These are phyloP conservation scores for Zoysia matrella DNA, from an alignment of 202 grass and related monocot genomes.

Conservation along the genomic window DNA sequence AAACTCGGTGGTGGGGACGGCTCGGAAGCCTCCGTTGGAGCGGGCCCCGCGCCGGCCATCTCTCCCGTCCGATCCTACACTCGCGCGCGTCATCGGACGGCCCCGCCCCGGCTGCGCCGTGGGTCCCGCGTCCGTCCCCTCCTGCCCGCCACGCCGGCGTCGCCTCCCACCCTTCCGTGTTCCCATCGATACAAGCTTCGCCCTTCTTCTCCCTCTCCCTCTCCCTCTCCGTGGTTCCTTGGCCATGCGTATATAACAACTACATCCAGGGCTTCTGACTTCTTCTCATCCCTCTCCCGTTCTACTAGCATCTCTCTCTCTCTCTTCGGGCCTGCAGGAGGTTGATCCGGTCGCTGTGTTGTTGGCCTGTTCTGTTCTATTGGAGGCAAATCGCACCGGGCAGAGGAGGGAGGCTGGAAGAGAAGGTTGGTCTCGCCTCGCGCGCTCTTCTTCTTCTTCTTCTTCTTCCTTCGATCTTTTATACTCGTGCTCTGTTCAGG, in stretches of 20 bases:
- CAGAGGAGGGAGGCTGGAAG: neutral
- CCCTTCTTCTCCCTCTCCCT: too few species aligned
- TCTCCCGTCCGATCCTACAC: slow-evolving; percentile 41
- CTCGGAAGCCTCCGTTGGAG: slow-evolving; percentile 39
- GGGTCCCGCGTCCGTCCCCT: slow-evolving; percentile 38
- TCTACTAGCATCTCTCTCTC: too few species aligned
- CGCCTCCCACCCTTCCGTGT: neutral
- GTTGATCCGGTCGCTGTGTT: slow-evolving; percentile 21
- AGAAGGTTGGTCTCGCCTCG: slow-evolving; percentile 36
- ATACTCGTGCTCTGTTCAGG: neutral
- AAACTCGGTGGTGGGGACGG: slow-evolving; percentile 55
- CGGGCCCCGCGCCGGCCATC: slow-evolving; percentile 41
- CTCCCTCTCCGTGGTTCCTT: slow-evolving; percentile 5
- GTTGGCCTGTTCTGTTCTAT: slow-evolving; percentile 35
- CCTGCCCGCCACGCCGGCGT: slow-evolving; percentile 38
- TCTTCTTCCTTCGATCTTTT: neutral
- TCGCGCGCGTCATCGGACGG: slow-evolving; percentile 59
- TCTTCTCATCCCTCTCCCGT: neutral
- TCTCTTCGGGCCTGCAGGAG: neutral
- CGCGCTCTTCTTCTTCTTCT: neutral
- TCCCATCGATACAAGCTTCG: neutral
- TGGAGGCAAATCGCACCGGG: neutral
- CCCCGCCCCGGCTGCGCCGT: neutral
- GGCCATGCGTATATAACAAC: slow-evolving; percentile 55
- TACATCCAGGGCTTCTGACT: slow-evolving; percentile 9